Base-by-base conservation (phyloP, 805 yeast genomes). In the Wickerhamiella spandovensis region DNA sequence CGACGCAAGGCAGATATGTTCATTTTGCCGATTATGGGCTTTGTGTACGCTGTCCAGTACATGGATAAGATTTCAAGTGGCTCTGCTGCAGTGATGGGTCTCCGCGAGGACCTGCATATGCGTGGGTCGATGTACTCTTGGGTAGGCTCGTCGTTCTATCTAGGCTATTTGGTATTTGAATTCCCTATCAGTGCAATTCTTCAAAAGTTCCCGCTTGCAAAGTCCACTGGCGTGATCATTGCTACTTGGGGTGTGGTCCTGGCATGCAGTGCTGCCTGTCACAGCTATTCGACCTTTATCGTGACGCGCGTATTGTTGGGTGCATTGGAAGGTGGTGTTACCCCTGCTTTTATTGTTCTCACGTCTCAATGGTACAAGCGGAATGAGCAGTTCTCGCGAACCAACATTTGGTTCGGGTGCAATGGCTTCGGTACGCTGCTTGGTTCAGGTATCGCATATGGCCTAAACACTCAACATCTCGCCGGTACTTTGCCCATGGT, bases 121-220 rank as follows among this genome's bases (percentile, higher is more conserved):
- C 54, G 56, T 49, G 76, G 73, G 38, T 62, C 53, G 52, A 60
- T 51, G 69, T 70, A 59, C 44, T 54, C 57, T 45, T 76, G 83
- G 80, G 64, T 74, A 15, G 77, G 81, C n/a, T 70, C 81, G 1
- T 72, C 77, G 8, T 80, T 79, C 56, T 79, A 78, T 57, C 61
- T 82, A 38, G 89, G 88, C 4, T 82, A 81, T 60, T 61, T 82
- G 44, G 69, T 66, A 7, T 79, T 77, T 57, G 80, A 77, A 56
- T 64, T 74, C 51, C 76, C 79, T 10, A 71, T 74, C 17, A 63
- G 68, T 10, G 61, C 66, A 48, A 43, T 72, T 3, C 59, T 79
- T 24, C 85, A 80, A 61, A 68, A 67, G 51, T 72, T 77, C 46
- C 82, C 81, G 3, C 70, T 82, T 54, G 72, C 78, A 2, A 75